Evolutionary conservation across 2,329 filamentous ascomycete genomes (phyloP).

Genomic region (Neonectria neomacrospora): DNA sequence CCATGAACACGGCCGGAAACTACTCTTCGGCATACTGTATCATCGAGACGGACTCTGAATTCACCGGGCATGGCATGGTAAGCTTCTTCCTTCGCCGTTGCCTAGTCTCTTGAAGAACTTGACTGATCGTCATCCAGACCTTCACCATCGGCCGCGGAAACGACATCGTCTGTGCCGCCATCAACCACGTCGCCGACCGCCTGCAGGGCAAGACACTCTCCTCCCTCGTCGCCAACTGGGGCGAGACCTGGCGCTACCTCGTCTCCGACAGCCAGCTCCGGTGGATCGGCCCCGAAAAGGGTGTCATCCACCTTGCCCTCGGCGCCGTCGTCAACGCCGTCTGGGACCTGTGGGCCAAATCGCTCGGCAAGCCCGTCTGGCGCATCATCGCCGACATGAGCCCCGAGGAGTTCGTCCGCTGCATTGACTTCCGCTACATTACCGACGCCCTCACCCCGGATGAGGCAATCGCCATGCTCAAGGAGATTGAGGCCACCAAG

Average conservation of each 20-base stretch:
- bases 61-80: slow-evolving; percentile 83
- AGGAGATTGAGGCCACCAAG: slow-evolving; percentile 74
- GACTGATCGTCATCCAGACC: slow-evolving; percentile 55
- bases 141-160: slow-evolving; percentile 92
- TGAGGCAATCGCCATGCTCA: slow-evolving; percentile 80
- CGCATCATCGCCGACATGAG: slow-evolving; percentile 89
- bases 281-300: slow-evolving; percentile 95
- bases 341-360: slow-evolving; percentile 96
- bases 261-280: slow-evolving; percentile 90
- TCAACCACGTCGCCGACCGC: slow-evolving; percentile 80
- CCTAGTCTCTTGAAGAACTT: accelerated
- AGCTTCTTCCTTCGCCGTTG: slow-evolving; percentile 12
- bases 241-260: slow-evolving; percentile 90
- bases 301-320: slow-evolving; percentile 91
- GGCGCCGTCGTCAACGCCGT: slow-evolving; percentile 90
- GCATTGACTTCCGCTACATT: slow-evolving; percentile 96
- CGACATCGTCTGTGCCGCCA: slow-evolving; percentile 89
- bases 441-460: slow-evolving; percentile 91
- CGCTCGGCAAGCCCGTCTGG: slow-evolving; percentile 88
- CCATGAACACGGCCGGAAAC: slow-evolving; percentile 94
- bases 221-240: slow-evolving; percentile 83
- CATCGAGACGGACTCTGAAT: slow-evolving; percentile 79
- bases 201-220: slow-evolving; percentile 80
- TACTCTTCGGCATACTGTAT: slow-evolving; percentile 97
- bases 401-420: slow-evolving; percentile 85